Percentiles rank a stretch among this genome's conserved stretches.
Evolutionary conservation across 2,329 filamentous ascomycete species (phyloP).

Genomic region (Xylaria sp.): DNA sequence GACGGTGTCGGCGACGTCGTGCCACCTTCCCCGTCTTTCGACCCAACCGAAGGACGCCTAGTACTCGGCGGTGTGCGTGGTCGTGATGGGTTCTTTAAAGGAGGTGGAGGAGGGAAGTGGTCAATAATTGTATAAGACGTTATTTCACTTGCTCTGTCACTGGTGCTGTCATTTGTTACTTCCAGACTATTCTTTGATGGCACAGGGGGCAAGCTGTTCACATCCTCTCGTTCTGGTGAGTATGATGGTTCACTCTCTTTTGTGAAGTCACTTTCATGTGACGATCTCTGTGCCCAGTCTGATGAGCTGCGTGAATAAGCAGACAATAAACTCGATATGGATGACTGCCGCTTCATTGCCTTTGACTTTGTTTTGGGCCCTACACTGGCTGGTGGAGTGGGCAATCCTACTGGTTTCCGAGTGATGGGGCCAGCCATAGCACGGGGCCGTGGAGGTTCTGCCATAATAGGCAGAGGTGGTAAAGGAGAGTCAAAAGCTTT

Average conservation of each 20-base stretch:
- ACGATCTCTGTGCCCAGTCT: slow-evolving; percentile 57
- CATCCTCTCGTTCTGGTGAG: slow-evolving; percentile 49
- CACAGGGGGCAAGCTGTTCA: slow-evolving; percentile 39
- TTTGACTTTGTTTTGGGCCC: slow-evolving; percentile 36
- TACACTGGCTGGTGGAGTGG: slow-evolving; percentile 28
- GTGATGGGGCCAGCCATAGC: slow-evolving; percentile 51
- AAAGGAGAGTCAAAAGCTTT: slow-evolving; percentile 49
- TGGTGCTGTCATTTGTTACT: slow-evolving; percentile 44
- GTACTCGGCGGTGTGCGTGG: slow-evolving; percentile 42
- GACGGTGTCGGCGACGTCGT: slow-evolving; percentile 39
- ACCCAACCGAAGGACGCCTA: slow-evolving; percentile 31
- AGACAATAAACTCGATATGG: slow-evolving; percentile 66
- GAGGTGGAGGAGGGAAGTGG: slow-evolving; percentile 47
- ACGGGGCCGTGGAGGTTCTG: slow-evolving; percentile 40
- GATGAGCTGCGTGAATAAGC: slow-evolving; percentile 64
- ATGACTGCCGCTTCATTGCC: slow-evolving; percentile 57
- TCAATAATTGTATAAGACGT: slow-evolving; percentile 41
- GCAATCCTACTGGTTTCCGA: slow-evolving; percentile 51
- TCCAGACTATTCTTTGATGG: slow-evolving; percentile 42
- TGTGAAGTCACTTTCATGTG: slow-evolving; percentile 54
- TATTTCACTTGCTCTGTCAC: slow-evolving; percentile 37
- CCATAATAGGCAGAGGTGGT: slow-evolving; percentile 47
- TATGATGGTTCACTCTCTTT: slow-evolving; percentile 52
- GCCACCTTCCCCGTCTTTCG: slow-evolving; percentile 22
- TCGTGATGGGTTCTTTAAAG: slow-evolving; percentile 47